A percentile compares a stretch with the other conserved stretches of the same genome.
Evolutionary conservation across 2,329 filamentous ascomycete species (phyloP).

Genomic region (Byssochlamys sp.): DNA sequence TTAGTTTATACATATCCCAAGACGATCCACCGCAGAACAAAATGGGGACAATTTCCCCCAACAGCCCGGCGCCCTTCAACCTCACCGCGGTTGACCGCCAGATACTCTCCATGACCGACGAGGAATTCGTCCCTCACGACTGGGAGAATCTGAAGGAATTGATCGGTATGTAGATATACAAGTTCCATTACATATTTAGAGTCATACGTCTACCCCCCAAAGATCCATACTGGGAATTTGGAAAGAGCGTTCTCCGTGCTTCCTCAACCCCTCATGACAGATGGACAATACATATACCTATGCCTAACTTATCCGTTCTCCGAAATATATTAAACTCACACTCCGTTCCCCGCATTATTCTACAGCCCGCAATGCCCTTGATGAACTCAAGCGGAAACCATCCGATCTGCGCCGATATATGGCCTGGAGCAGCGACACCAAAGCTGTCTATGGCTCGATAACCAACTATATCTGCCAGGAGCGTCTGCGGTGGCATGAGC

Average conservation of each 20-base stretch:
- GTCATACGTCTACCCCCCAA: background rate
- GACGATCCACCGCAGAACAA: background rate
- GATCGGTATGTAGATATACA: slow-evolving; percentile 34
- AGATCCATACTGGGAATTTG: background rate
- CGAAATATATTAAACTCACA: background rate
- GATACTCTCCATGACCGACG: slow-evolving; percentile 42
- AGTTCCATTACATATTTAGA: background rate
- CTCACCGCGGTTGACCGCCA: slow-evolving; percentile 42
- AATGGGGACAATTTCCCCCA: background rate
- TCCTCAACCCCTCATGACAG: background rate
- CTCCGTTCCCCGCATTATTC: background rate
- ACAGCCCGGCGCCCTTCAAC: slow-evolving; percentile 31
- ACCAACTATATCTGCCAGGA: slow-evolving; percentile 48
- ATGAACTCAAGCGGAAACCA: slow-evolving; percentile 49
- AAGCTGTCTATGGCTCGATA: slow-evolving; percentile 47
- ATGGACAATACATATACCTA: too few relatives aligned
- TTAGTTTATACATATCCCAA: background rate
- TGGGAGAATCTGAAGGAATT: slow-evolving; percentile 45
- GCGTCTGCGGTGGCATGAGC: slow-evolving; percentile 44
- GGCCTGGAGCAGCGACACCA: slow-evolving; percentile 48
- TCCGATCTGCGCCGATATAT: slow-evolving; percentile 51
- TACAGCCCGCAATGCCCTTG: slow-evolving; percentile 43
- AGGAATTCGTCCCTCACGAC: slow-evolving; percentile 42
- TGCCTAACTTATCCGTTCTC: background rate
- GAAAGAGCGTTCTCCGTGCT: background rate